Evolutionary conservation across 2,329 filamentous ascomycete species (phyloP).

Genomic region (Rhynchosporium graminicola): DNA sequence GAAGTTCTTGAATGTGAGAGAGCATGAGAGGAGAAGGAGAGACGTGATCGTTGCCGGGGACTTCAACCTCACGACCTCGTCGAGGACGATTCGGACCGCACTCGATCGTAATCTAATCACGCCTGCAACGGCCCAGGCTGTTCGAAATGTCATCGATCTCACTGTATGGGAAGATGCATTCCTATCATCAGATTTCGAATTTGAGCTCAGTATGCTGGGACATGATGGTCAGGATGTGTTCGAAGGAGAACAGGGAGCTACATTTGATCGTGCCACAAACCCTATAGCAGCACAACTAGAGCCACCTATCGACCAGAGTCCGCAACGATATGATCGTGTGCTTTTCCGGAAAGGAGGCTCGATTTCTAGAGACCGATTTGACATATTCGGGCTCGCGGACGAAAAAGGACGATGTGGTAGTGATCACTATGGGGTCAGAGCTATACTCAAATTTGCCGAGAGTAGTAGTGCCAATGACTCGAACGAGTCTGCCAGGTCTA

Average conservation of each 20-base stretch:
- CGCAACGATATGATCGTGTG: constrained; percentile 67
- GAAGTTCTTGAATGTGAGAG: constrained; percentile 10
- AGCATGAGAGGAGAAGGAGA: background rate
- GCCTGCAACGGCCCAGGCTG: constrained; percentile 45
- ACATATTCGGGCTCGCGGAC: constrained; percentile 55
- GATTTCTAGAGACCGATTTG: constrained; percentile 50
- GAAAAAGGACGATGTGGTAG: constrained; percentile 42
- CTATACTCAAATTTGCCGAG: constrained; percentile 41
- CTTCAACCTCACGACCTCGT: constrained; percentile 64
- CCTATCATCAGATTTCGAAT: background rate
- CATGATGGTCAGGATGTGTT: constrained; percentile 33
- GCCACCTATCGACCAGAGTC: constrained; percentile 52
- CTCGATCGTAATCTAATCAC: constrained; percentile 51
- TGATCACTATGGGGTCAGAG: constrained; percentile 60
- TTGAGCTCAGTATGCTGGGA: constrained; percentile 43
- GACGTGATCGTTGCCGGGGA: constrained; percentile 56
- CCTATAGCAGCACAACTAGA: constrained; percentile 54
- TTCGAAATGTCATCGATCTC: constrained; percentile 49
- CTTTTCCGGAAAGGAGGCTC: constrained; percentile 49
- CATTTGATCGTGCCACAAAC: constrained; percentile 62
- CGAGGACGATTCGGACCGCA: constrained; percentile 55
- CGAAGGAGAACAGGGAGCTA: constrained; percentile 64
- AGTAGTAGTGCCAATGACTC: background rate
- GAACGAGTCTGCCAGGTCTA: background rate
- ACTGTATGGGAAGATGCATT: constrained; percentile 50